These are phyloP conservation scores for Rhynchospora pubera DNA, from an alignment of 176 grass and related monocot genomes.

Conservation along the genomic window DNA sequence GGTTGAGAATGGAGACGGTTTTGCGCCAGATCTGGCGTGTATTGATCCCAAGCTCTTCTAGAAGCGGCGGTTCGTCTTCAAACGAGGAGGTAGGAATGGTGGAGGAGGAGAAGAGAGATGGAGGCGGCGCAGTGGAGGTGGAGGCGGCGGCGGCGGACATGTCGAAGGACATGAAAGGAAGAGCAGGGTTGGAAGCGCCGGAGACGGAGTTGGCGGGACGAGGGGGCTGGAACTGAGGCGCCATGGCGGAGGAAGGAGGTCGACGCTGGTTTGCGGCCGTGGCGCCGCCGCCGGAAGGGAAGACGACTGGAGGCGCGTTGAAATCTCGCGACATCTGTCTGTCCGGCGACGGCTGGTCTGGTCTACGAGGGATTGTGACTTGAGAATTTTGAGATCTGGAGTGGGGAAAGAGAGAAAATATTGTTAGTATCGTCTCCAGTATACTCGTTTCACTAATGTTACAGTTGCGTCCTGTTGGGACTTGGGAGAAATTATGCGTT, in stretches of 20 bases:
- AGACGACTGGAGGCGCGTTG: constrained; percentile 69
- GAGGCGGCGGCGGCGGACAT: constrained; percentile 42
- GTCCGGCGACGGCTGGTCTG: neutral
- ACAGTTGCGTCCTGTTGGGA: neutral
- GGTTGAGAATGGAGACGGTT: constrained; percentile 82
- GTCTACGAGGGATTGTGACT: constrained; percentile 17
- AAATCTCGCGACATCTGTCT: constrained; percentile 83
- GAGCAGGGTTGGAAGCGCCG: constrained; percentile 30
- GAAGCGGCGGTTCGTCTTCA: constrained; percentile 83
- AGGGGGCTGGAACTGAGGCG: constrained; percentile 55
- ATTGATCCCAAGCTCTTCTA: constrained; percentile 98
- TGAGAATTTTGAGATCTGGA: constrained; percentile 24
- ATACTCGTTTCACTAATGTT: neutral
- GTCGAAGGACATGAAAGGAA: constrained; percentile 97
- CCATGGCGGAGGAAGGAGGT: constrained; percentile 19
- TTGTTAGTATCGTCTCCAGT: constrained; percentile 15
- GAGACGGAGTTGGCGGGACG: constrained; percentile 43
- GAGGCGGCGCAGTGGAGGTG: constrained; percentile 27
- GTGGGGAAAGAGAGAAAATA: constrained; percentile 30
- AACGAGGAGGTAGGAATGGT: constrained; percentile 50
- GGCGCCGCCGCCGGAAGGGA: constrained; percentile 24
- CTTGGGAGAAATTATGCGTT: neutral
- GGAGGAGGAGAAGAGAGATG: constrained; percentile 45
- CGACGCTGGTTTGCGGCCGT: constrained; percentile 32
- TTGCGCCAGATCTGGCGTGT: constrained; percentile 99